Evolutionary conservation across 2,329 filamentous ascomycete genomes (phyloP).

Genomic region (Boeremia lycopersici): DNA sequence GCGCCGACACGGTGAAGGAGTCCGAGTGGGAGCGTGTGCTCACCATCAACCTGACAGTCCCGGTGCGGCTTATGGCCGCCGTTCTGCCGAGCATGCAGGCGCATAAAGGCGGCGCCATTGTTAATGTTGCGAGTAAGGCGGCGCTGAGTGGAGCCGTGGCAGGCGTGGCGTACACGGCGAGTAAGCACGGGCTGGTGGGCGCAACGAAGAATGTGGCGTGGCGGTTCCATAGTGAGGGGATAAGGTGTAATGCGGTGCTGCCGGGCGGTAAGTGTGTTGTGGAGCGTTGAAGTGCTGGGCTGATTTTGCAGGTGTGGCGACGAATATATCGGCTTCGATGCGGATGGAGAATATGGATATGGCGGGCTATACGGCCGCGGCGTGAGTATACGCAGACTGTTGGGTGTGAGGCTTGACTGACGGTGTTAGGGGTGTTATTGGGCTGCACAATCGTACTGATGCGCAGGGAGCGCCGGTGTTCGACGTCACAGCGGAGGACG

Average conservation of each 20-base stretch:
- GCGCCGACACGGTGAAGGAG: conserved; percentile 49
- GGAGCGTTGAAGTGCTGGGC: not conserved
- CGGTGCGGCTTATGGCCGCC: conserved; percentile 53
- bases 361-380: conserved; percentile 28
- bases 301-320: not conserved
- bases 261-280: conserved; percentile 43
- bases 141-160: conserved; percentile 47
- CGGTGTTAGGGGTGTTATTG: not conserved
- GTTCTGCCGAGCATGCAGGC: conserved; percentile 52
- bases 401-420: not conserved
- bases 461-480: conserved; percentile 29
- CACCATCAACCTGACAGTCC: conserved; percentile 52
- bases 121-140: conserved; percentile 48
- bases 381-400: conserved; percentile 13
- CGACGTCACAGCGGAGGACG: conserved; percentile 28
- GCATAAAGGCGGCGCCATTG: conserved; percentile 48
- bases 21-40: conserved; percentile 51
- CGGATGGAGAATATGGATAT: conserved; percentile 29
- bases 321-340: conserved; percentile 30
- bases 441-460: not conserved
- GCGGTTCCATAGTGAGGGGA: conserved; percentile 53
- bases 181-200: conserved; percentile 53
- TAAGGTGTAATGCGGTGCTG: conserved; percentile 55
- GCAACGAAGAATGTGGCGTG: conserved; percentile 57
- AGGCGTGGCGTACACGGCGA: conserved; percentile 55